Evolutionary conservation across 176 grass and related monocot species (phyloP).

Genomic region (Melocanna baccifera): DNA sequence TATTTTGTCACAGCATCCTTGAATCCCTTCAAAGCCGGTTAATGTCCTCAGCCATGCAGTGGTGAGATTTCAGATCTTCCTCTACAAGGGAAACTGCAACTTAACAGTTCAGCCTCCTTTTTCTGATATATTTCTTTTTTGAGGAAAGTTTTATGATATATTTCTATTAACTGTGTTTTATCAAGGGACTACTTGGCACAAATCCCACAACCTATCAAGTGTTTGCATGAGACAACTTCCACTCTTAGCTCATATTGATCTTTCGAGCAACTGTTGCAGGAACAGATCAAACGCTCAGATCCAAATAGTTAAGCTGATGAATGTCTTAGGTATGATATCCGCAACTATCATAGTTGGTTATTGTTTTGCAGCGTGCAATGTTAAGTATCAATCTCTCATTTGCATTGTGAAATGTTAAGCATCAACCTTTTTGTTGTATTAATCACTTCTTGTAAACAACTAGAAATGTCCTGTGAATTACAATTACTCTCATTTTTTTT

Average conservation of each 20-base stretch:
- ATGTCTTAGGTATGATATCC: neutral
- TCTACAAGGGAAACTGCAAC: neutral
- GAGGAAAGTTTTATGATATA: neutral
- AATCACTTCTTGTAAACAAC: neutral
- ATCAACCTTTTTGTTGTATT: neutral
- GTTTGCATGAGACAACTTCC: neutral
- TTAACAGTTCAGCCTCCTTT: neutral
- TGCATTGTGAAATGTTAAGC: no score
- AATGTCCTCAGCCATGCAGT: neutral
- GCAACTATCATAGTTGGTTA: neutral
- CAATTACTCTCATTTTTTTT: neutral
- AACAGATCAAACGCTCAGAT: neutral
- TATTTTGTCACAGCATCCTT: neutral
- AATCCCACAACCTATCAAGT: neutral
- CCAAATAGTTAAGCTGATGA: neutral
- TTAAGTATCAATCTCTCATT: no score
- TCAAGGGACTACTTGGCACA: neutral
- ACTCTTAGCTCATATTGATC: neutral
- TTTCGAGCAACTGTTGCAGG: neutral
- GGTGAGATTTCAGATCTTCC: neutral
- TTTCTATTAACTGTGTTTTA: neutral
- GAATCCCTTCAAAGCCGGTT: neutral
- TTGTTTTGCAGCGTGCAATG: neutral
- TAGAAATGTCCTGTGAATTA: neutral
- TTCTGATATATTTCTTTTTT: neutral